Percentiles rank a stretch among this genome's conserved stretches.
Conservation (phyloP, 495 filamentous ascomycete genomes). For the Xylaria scruposa region DNA sequence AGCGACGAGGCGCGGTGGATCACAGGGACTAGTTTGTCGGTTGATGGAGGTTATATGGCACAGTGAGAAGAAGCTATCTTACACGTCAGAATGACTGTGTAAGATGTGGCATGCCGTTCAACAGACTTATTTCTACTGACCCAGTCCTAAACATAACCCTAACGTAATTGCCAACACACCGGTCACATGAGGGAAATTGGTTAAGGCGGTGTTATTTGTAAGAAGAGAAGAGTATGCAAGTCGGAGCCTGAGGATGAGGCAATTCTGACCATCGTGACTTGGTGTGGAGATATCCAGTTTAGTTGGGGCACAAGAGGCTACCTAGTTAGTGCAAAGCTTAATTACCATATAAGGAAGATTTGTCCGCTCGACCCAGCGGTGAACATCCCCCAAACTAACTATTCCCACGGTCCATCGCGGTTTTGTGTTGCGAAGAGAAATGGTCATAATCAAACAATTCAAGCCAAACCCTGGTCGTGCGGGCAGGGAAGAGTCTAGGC, state of each 20-base stretch:
- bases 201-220: neutral
- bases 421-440: neutral
- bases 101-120: neutral
- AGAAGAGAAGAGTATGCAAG: neutral
- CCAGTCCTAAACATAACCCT: neutral
- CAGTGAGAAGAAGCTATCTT: constrained; percentile 26
- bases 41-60: constrained; percentile 60
- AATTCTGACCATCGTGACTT: constrained; percentile 9
- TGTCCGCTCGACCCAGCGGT: neutral
- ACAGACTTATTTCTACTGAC: neutral
- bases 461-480: neutral
- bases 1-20: constrained; percentile 57
- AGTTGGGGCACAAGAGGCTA: neutral
- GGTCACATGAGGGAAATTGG: neutral
- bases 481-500: neutral
- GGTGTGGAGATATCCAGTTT: neutral
- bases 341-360: constrained; percentile 5
- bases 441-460: constrained; percentile 6
- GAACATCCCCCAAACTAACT: neutral
- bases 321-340: too few species aligned
- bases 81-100: neutral
- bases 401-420: neutral
- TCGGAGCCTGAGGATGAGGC: neutral
- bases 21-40: constrained; percentile 52
- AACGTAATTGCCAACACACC: neutral